Conservation (phyloP, 176 grass and related monocot species). For the Phoenix roebelenii region DNA sequence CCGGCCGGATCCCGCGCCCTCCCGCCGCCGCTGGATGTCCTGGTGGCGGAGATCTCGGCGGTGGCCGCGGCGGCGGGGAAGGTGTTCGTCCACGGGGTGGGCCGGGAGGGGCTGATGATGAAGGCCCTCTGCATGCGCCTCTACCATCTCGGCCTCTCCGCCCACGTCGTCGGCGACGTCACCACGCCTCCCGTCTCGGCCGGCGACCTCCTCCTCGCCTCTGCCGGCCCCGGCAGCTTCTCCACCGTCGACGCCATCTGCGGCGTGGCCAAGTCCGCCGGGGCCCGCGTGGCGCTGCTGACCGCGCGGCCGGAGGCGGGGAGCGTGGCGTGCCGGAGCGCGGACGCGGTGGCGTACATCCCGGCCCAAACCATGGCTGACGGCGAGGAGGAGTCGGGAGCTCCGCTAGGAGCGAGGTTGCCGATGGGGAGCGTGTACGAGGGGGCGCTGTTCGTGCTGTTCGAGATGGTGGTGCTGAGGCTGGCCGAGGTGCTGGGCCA, state of each 20-base stretch:
- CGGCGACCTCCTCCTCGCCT: constrained; percentile 63
- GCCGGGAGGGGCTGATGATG: constrained; percentile 94
- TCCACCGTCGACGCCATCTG: constrained; percentile 29
- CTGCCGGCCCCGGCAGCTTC: constrained; percentile 63
- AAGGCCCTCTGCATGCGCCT: constrained; percentile 78
- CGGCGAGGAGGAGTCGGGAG: constrained; percentile 15
- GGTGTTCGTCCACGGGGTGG: constrained; percentile 85
- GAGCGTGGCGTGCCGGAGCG: constrained; percentile 32
- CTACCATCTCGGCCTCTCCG: constrained; percentile 62
- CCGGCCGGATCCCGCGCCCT: background rate
- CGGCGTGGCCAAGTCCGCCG: too few species aligned
- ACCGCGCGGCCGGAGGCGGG: constrained; percentile 37
- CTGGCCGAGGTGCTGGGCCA: constrained; percentile 39
- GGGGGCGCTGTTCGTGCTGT: constrained; percentile 85
- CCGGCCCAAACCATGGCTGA: constrained; percentile 86
- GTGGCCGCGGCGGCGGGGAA: constrained; percentile 28
- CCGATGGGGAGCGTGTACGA: constrained; percentile 60
- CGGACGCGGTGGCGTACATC: constrained; percentile 23
- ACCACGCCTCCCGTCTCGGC: constrained; percentile 37
- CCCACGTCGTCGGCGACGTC: constrained; percentile 71
- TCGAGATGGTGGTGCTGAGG: constrained; percentile 78
- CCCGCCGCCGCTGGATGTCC: constrained; percentile 29
- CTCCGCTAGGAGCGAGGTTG: constrained; percentile 31
- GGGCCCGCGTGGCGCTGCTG: constrained; percentile 28
- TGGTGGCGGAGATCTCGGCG: constrained; percentile 24